Conservation (phyloP, 768 basidiomycete genomes). For the Lactarius hatsudake region DNA sequence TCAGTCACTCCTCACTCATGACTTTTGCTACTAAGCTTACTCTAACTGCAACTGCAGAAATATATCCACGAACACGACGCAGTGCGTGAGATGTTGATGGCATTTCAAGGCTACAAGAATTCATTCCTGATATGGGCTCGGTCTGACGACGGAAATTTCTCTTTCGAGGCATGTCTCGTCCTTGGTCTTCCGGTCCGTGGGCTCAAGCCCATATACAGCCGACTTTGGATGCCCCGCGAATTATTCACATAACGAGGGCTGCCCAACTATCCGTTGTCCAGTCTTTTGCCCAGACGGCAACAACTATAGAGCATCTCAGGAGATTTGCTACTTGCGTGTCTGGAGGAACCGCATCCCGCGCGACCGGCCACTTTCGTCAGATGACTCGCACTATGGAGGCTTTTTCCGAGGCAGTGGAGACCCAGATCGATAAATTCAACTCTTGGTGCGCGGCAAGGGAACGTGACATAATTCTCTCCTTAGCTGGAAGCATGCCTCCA, state of each 20-base stretch:
- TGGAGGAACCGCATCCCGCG: slow-evolving; percentile 36
- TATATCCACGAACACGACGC: slow-evolving; percentile 75
- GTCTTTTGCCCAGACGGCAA: slow-evolving; percentile 57
- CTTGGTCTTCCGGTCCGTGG: background rate
- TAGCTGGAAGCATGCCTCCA: slow-evolving; percentile 43
- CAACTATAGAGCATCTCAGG: slow-evolving; percentile 60
- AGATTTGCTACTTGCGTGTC: slow-evolving; percentile 50
- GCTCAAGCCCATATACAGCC: slow-evolving; percentile 37
- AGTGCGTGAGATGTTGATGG: slow-evolving; percentile 73
- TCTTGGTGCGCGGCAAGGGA: slow-evolving; percentile 70
- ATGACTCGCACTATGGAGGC: slow-evolving; percentile 71
- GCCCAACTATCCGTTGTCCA: slow-evolving; percentile 64
- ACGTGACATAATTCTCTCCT: slow-evolving; percentile 61
- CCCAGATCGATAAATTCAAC: slow-evolving; percentile 56
- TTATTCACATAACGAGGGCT: slow-evolving; percentile 64
- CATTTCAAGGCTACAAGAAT: slow-evolving; percentile 68
- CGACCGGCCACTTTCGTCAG: slow-evolving; percentile 22
- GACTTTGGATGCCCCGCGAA: slow-evolving; percentile 50
- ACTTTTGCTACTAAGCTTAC: slow-evolving; percentile 30
- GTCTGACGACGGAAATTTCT: slow-evolving; percentile 32
- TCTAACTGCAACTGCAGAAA: slow-evolving; percentile 39
- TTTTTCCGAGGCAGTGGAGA: slow-evolving; percentile 71
- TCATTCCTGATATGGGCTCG: slow-evolving; percentile 44
- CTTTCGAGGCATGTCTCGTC: slow-evolving; percentile 33
- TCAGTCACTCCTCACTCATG: slow-evolving; percentile 2